Conservation (phyloP, 164 flowering plant genomes). For the Vitis riparia region DNA sequence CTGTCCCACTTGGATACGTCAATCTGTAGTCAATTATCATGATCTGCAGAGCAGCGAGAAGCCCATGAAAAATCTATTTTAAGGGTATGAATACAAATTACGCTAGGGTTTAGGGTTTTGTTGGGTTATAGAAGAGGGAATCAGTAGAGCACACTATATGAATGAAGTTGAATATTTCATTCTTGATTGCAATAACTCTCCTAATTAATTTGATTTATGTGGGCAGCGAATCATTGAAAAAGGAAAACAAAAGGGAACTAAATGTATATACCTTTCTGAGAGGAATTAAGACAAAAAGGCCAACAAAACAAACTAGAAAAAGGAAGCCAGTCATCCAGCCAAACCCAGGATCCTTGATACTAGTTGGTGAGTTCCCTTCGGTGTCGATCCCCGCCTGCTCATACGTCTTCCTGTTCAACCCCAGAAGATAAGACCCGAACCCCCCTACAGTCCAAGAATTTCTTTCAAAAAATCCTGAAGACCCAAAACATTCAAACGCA, state of each 20-base stretch:
- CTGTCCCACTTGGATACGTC: slow-evolving; percentile 81
- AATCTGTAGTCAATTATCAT: slow-evolving; percentile 83
- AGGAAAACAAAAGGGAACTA: neutral
- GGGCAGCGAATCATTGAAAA: neutral
- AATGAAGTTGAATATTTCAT: neutral
- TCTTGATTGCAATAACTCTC: neutral
- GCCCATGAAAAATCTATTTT: neutral
- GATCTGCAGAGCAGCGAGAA: slow-evolving; percentile 40
- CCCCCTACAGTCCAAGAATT: slow-evolving; percentile 59
- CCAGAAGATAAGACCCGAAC: slow-evolving; percentile 87
- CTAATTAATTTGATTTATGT: neutral
- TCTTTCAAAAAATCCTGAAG: neutral
- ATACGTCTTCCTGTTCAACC: slow-evolving; percentile 68
- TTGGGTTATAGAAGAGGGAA: neutral
- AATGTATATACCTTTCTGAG: slow-evolving; percentile 66
- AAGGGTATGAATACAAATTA: neutral
- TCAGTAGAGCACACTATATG: neutral
- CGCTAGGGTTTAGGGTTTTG: too few relatives aligned
- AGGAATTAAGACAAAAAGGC: slow-evolving; percentile 82
- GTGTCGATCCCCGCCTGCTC: slow-evolving; percentile 61
- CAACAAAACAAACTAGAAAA: slow-evolving; percentile 71
- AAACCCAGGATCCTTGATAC: slow-evolving; percentile 70
- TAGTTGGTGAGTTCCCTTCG: slow-evolving; percentile 52
- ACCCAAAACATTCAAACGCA: neutral
- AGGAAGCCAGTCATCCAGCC: slow-evolving; percentile 85